phyloP scores from a whole-genome alignment of 129 eudicot species.

The Apium graveolens region DNA sequence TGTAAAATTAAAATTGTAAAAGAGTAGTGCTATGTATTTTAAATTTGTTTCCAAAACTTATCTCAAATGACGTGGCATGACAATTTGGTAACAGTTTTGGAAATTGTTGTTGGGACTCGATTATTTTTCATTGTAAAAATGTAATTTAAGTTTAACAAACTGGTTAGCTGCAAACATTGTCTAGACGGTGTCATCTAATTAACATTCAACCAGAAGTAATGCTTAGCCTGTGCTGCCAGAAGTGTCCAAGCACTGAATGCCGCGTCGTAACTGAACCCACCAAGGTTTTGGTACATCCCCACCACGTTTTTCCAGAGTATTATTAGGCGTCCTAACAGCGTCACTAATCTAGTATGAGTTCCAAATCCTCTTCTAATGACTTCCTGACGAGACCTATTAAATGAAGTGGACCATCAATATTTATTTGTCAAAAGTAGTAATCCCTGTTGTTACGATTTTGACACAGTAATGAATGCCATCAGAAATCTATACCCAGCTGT shows the following conservation, averaged over 20 bases:
- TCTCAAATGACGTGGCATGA: no score
- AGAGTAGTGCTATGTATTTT: no score
- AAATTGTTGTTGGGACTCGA: no score
- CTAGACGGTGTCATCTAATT: background rate
- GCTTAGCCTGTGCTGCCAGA: background rate
- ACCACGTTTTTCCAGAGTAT: background rate
- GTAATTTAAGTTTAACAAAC: no score
- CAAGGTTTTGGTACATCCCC: background rate
- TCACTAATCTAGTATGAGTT: background rate
- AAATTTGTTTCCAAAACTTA: no score
- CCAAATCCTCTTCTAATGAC: background rate
- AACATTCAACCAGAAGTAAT: background rate
- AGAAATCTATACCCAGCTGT: background rate
- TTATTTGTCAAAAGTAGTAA: background rate
- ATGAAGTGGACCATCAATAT: background rate
- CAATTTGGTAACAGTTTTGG: no score
- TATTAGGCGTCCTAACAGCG: background rate
- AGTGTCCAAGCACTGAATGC: background rate
- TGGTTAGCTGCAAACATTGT: background rate
- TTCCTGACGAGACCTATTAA: background rate
- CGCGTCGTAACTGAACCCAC: background rate
- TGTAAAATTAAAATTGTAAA: no score
- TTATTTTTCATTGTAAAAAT: no score
- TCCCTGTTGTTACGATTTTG: background rate
- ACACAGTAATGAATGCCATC: conserved; percentile 6